phyloP scores from a whole-genome alignment of 2,329 filamentous ascomycete species.

The Pseudogymnoascus verrucosus region DNA sequence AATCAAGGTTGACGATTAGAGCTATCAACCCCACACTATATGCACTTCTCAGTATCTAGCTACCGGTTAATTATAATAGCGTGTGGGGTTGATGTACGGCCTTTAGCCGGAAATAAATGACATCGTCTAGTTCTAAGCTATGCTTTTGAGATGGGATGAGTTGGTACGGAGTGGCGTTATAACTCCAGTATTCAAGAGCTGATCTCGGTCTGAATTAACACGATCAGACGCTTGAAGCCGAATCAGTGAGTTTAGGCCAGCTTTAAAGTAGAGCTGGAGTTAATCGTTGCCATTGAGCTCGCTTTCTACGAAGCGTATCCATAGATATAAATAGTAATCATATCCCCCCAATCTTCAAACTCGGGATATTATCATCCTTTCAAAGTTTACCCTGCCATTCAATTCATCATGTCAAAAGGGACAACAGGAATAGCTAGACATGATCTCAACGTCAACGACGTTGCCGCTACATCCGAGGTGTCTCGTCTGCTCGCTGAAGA shows the following conservation, averaged over 20 bases:
- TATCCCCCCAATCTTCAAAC: not conserved
- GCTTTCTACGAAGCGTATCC: not conserved
- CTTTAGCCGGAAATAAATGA: not conserved
- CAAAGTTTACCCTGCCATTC: not conserved
- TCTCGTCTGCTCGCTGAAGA: slow-evolving; percentile 9
- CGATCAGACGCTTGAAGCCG: not conserved
- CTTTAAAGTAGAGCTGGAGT: not conserved
- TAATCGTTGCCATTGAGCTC: not conserved
- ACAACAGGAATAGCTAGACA: not conserved
- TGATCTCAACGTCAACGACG: not conserved
- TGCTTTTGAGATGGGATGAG: not conserved
- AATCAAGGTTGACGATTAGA: too few relatives aligned
- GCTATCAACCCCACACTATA: not conserved
- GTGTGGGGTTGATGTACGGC: not conserved
- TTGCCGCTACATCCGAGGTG: not conserved
- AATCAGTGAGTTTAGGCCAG: not conserved
- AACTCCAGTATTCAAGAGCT: not conserved
- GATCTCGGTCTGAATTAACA: not conserved
- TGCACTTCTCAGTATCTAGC: not conserved
- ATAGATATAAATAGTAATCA: not conserved
- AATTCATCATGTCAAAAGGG: not conserved
- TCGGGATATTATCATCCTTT: not conserved
- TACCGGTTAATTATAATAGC: not conserved
- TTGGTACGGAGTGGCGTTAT: not conserved
- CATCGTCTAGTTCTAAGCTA: not conserved